Percentiles rank a stretch among this genome's conserved stretches.
Conservation (phyloP, 305 asterid genomes). For the Ilex paraguariensis region DNA sequence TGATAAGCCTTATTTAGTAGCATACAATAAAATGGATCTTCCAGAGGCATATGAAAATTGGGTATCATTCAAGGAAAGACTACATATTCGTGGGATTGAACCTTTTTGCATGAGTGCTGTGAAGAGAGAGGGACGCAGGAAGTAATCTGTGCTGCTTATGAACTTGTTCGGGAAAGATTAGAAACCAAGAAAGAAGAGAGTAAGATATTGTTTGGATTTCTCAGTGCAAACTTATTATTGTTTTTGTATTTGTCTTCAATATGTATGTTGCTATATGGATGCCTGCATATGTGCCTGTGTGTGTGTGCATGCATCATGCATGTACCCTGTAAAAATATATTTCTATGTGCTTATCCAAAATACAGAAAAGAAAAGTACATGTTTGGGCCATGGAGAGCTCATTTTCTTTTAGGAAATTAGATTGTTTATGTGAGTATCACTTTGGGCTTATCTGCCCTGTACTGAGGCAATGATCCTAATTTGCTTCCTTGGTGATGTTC, state of each 20-base stretch:
- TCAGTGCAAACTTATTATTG: neutral
- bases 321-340: too few species aligned
- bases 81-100: constrained; percentile 58
- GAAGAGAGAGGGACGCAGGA: constrained; percentile 77
- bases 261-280: neutral
- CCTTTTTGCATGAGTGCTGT: constrained; percentile 88
- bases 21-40: constrained; percentile 87
- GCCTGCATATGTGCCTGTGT: neutral
- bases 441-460: too few species aligned
- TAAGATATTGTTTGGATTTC: constrained; percentile 13
- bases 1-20: constrained; percentile 80
- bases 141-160: constrained; percentile 60
- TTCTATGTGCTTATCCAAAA: too few species aligned
- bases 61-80: constrained; percentile 56
- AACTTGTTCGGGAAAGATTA: constrained; percentile 44
- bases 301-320: neutral
- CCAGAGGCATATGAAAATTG: constrained; percentile 82
- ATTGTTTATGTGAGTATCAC: too few species aligned
- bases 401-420: too few species aligned
- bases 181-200: constrained; percentile 42
- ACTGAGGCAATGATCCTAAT: too few species aligned
- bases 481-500: too few species aligned
- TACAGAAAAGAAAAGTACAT: too few species aligned
- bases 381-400: too few species aligned
- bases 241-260: neutral